Evolutionary conservation across 2,329 filamentous ascomycete species (phyloP), one percentile per base, ranked within the genome.

Genomic region (Aspergillus pseudoviridinutans): DNA sequence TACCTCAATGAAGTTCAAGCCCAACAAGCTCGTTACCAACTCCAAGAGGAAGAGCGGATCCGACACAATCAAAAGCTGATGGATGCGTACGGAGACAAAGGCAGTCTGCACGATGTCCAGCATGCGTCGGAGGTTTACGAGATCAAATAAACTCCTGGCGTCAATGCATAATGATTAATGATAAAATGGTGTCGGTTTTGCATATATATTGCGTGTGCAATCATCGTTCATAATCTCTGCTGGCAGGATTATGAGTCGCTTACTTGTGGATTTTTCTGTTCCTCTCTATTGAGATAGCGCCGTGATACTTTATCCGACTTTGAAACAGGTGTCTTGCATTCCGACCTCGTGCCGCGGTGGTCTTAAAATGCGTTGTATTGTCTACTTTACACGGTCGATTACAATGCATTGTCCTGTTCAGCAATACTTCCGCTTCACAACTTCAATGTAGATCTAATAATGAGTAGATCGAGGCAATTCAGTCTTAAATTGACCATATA

Each of bases 41-140:
- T 54, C 8, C 65, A 70, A 44, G 71, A 73, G 56, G 62, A 74
- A 58, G 62, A 73, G 51, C 61, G 73, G 2, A 66, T 73, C 1
- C 71, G 72, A 27, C 71, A 65, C 53, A 77, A 78, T 54, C 67
- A 67, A 50, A 65, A 71, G 4, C 61, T 80, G n/a, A 75, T 79
- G 72, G 76, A 79, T 38, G 76, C 78, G 1, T 80, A 80, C 54
- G 78, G 78, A 12, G 74, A 75, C 53, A 75, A 78, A 59, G 72
- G 70, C 12, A 78, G 72, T 49, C 57, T 80, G 50, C 66, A 73
- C 25, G 76, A 80, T 64, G 62, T 80, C n/a, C 69, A 78, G 60
- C 69, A 75, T 41, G 78, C 78, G 17, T 67, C 79, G 65, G 69
- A 78, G 35, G 67, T 75, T 28, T 80, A 80, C 50, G 74, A 76